phyloP scores from a whole-genome alignment of 371 early-diverging fungal genomes.

The Mortierella sp. region DNA sequence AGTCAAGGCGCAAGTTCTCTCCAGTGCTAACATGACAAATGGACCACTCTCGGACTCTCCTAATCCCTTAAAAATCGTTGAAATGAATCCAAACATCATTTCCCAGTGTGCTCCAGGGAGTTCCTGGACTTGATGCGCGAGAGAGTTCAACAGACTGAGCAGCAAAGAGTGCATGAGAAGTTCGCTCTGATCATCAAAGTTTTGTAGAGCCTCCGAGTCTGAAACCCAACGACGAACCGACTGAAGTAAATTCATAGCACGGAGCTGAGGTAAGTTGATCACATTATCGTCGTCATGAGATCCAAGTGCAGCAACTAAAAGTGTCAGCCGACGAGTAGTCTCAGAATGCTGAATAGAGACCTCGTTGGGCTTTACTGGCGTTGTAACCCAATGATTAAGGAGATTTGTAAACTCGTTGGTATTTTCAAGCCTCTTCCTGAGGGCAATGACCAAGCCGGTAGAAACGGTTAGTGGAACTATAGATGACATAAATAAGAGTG shows the following conservation, averaged over 20 bases:
- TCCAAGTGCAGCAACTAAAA: constrained; percentile 35
- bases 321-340: constrained; percentile 29
- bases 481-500: not conserved
- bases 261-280: constrained; percentile 61
- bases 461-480: constrained; percentile 35
- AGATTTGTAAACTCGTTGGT: constrained; percentile 50
- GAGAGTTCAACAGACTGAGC: constrained; percentile 57
- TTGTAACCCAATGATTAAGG: constrained; percentile 52
- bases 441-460: constrained; percentile 35
- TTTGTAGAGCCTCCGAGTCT: constrained; percentile 33
- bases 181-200: constrained; percentile 26
- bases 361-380: constrained; percentile 33
- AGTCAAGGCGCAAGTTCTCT: constrained; percentile 31
- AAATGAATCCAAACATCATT: constrained; percentile 61
- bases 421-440: constrained; percentile 36
- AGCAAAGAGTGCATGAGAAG: constrained; percentile 57
- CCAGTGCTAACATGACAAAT: constrained; percentile 42
- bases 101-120: constrained; percentile 70
- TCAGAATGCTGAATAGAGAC: constrained; percentile 18
- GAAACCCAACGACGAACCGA: constrained; percentile 61
- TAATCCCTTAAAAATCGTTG: constrained; percentile 30
- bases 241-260: constrained; percentile 63
- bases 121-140: constrained; percentile 65
- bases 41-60: constrained; percentile 5
- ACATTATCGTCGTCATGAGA: constrained; percentile 28